Conservation (phyloP, 495 filamentous ascomycete species). For the Tetracladium setigerum region DNA sequence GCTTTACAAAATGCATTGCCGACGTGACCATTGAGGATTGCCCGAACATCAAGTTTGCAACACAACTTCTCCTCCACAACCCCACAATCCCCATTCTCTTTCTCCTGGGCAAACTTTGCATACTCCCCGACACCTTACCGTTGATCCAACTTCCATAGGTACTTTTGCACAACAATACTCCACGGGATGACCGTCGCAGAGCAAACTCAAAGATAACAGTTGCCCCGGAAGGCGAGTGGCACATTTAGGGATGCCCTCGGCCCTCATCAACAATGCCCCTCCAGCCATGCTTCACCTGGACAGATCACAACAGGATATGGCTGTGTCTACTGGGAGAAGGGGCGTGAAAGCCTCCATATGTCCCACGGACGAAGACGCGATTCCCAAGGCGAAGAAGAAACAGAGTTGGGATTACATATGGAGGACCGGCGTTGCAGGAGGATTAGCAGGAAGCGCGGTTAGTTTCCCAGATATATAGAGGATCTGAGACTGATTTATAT, state of each 20-base stretch:
- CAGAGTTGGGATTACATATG: conserved; percentile 75
- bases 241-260: conserved; percentile 39
- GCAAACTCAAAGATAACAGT: background rate
- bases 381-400: conserved; percentile 42
- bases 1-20: no score
- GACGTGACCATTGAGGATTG: no score
- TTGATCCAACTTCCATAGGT: no score
- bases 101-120: background rate
- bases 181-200: background rate
- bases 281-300: conserved; percentile 29
- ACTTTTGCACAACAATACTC: no score
- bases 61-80: background rate
- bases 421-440: conserved; percentile 76
- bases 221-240: background rate
- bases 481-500: conserved; percentile 1
- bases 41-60: no score
- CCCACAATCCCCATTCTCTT: background rate
- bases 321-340: background rate
- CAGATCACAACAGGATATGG: conserved; percentile 29
- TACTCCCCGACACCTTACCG: background rate
- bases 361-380: conserved; percentile 21
- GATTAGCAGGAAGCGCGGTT: conserved; percentile 82
- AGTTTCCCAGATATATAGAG: conserved; percentile 22
- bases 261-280: conserved; percentile 39
- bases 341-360: conserved; percentile 16